These are phyloP conservation scores for Dillenia suffruticosa DNA, from an alignment of 164 flowering plant species.

Conservation along the genomic window DNA sequence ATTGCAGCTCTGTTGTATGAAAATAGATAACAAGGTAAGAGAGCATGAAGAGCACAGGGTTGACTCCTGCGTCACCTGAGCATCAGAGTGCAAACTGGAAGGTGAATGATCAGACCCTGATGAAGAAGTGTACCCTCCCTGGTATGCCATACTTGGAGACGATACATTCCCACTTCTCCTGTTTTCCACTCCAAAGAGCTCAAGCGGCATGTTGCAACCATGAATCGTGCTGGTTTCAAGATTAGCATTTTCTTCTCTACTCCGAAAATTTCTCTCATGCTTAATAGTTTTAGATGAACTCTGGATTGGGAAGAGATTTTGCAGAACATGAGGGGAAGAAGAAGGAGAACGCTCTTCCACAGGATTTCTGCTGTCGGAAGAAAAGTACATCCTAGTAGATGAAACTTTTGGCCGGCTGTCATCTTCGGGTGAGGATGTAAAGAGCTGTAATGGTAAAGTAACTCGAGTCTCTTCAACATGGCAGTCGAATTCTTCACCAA, in stretches of 20 bases:
- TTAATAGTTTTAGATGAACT: slow-evolving; percentile 34
- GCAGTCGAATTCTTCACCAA: slow-evolving; percentile 49
- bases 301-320: slow-evolving; percentile 64
- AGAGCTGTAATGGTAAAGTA: slow-evolving; percentile 63
- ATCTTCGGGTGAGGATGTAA: slow-evolving; percentile 66
- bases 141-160: slow-evolving; percentile 46
- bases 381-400: slow-evolving; percentile 59
- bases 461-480: slow-evolving; percentile 36
- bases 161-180: slow-evolving; percentile 33
- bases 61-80: slow-evolving; percentile 43
- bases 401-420: slow-evolving; percentile 54
- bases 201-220: slow-evolving; percentile 44
- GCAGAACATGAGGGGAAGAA: slow-evolving; percentile 71
- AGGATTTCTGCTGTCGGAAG: slow-evolving; percentile 86
- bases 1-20: too few relatives aligned
- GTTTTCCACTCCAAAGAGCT: slow-evolving; percentile 49
- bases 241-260: slow-evolving; percentile 30
- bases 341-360: slow-evolving; percentile 71
- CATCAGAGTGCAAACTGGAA: slow-evolving; percentile 68
- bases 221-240: slow-evolving; percentile 31
- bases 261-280: slow-evolving; percentile 30
- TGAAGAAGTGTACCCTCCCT: slow-evolving; percentile 66
- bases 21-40: too few relatives aligned
- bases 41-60: too few relatives aligned
- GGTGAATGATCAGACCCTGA: slow-evolving; percentile 91